Evolutionary conservation across 768 basidiomycete species (phyloP).

Genomic region (Gloeophyllum trabeum): DNA sequence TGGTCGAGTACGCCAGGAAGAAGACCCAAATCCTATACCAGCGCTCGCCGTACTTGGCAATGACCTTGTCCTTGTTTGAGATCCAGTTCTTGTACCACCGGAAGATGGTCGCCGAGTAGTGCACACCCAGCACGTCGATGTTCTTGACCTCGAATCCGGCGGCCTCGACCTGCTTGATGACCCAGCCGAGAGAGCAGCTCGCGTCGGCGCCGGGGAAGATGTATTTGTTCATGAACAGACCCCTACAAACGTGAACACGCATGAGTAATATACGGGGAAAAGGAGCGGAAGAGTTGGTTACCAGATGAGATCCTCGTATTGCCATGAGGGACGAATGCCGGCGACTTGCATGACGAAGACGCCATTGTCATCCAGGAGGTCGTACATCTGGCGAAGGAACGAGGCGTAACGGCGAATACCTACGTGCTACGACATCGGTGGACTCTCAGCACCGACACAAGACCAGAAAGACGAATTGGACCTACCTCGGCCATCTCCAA

Average conservation of each 20-base stretch:
- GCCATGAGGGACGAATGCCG: conserved; percentile 91
- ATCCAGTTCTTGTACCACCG: conserved; percentile 99
- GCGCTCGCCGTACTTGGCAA: conserved; percentile 82
- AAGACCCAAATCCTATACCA: conserved; percentile 96
- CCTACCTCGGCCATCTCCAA: conserved; percentile 96
- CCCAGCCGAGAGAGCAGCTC: conserved; percentile 92
- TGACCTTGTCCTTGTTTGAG: conserved; percentile 80
- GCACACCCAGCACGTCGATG: conserved; percentile 92
- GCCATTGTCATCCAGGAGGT: conserved; percentile 90
- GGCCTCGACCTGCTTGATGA: conserved; percentile 73
- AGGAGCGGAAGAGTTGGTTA: conserved; percentile 16
- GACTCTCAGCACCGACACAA: conserved; percentile 2
- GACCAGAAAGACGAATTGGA: neutral
- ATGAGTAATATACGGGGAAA: neutral
- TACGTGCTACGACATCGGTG: conserved; percentile 52
- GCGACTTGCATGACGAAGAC: conserved; percentile 96
- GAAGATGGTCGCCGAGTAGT: conserved; percentile 86
- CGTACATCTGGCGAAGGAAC: conserved; percentile 88
- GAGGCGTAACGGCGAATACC: conserved; percentile 85
- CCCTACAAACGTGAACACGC: conserved; percentile 31
- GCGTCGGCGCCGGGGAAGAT: conserved; percentile 99
- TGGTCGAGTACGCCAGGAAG: conserved; percentile 92
- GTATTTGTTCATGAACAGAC: conserved; percentile 97
- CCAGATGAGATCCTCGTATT: conserved; percentile 97
- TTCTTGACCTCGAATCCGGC: conserved; percentile 97